Evolutionary conservation across 2,329 filamentous ascomycete genomes (phyloP).

Genomic region (Botryosphaeria dothidea): DNA sequence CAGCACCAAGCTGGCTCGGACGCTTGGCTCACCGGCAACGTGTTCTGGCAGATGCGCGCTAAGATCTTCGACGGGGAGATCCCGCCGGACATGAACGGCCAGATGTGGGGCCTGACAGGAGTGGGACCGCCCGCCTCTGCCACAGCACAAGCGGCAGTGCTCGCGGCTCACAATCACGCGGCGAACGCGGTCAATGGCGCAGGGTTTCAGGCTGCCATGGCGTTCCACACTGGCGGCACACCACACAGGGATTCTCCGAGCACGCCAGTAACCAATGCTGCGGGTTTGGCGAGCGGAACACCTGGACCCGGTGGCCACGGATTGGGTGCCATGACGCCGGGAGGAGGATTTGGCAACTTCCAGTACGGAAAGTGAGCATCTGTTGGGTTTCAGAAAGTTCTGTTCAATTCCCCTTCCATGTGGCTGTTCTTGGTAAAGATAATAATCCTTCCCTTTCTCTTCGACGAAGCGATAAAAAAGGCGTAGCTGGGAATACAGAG

Average conservation of each 20-base stretch:
- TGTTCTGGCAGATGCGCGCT: conserved; percentile 91
- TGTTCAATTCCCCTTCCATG: background rate
- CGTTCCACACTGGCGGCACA: conserved; percentile 41
- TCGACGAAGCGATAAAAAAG: conserved; percentile 7
- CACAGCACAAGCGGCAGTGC: conserved; percentile 49
- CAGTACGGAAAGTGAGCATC: conserved; percentile 27
- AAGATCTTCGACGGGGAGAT: conserved; percentile 84
- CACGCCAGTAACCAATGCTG: conserved; percentile 64
- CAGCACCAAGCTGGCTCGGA: conserved; percentile 94
- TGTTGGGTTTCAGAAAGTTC: background rate
- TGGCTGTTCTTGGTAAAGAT: conserved; percentile 18
- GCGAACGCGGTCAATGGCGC: conserved; percentile 33
- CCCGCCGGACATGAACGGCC: conserved; percentile 77
- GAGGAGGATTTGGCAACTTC: conserved; percentile 76
- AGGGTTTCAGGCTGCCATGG: conserved; percentile 37
- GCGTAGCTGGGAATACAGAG: conserved; percentile 3
- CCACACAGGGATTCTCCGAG: conserved; percentile 59
- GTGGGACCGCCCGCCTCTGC: conserved; percentile 56
- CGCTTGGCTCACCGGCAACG: conserved; percentile 86
- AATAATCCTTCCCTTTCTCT: conserved; percentile 13
- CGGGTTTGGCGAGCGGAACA: conserved; percentile 50
- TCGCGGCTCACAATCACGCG: conserved; percentile 47
- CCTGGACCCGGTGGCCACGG: conserved; percentile 61
- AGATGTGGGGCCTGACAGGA: conserved; percentile 87
- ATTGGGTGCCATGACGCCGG: conserved; percentile 68